Evolutionary conservation across 106 monocot genomes (phyloP), one percentile per base, ranked within the genome.

Genomic region (Dactylorhiza incarnata): DNA sequence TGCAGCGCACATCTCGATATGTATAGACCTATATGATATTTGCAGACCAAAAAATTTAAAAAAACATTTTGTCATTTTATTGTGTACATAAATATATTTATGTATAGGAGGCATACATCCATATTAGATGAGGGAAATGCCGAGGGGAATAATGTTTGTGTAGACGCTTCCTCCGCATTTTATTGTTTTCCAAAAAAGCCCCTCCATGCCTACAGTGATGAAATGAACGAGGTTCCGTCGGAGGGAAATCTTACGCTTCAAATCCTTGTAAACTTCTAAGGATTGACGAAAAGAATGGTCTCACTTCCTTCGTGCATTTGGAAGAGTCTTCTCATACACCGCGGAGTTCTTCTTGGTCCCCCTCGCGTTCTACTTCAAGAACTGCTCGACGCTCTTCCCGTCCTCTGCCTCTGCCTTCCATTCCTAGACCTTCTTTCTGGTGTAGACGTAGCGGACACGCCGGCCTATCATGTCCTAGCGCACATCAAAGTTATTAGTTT

Each of bases 401-500:
- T 85, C 87, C 77, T 84, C 92, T 7, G 81, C 95, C 83, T 83
- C 92, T 3, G 86, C 88, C 78, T 86, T 90, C 95, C 95, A 95
- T 72, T 95, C 95, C 83, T 95, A 88, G 8, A 95, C 77, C 85
- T 68, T 86, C 81, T 92, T 92, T 88, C 90, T 92, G 11, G 92
- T 92, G 67, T 95, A 92, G 10, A 95, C 95, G 63, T 95, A 92
- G 66, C 95, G 82, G 23, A 95, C 77, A 54, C 95, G 78, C 47
- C 95, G 84, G 17, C 95, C 95, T 53, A 86, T 95, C 92, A 95
- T 92, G 68, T 95, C 95, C 14, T 92, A 78, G 73, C 95, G 92
- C 8, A 92, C 95, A 47, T 95, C 95, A 68, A 95, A 95, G 77
- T 95, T 95, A 84, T 75, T 95, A 20, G 95, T 95, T 86, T 95